Conservation (phyloP, 352 stramenopile species). For the Phytophthora foliorum region DNA sequence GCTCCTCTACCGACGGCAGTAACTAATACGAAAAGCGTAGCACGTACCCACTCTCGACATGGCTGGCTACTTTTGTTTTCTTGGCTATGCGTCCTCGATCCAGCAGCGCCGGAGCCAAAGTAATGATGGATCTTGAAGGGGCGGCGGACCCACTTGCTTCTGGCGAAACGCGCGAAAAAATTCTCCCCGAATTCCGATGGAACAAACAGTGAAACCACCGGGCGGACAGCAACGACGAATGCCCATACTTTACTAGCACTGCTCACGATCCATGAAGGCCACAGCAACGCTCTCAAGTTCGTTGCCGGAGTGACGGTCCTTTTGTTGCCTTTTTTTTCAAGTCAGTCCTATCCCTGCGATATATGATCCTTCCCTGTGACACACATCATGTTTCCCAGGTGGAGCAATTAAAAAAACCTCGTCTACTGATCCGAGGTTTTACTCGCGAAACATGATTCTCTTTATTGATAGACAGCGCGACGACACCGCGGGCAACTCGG, state of each 20-base stretch:
- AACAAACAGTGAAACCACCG: slow-evolving; percentile 10
- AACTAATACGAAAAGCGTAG: not conserved
- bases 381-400: not conserved
- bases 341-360: not conserved
- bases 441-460: slow-evolving; percentile 9
- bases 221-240: slow-evolving; percentile 2
- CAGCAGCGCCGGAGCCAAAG: not conserved
- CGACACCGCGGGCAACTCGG: slow-evolving; percentile 26
- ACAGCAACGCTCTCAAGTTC: not conserved
- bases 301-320: slow-evolving; percentile 15
- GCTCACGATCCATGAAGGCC: not conserved
- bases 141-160: not conserved
- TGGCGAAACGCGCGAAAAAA: not conserved
- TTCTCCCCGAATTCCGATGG: not conserved
- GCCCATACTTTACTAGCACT: not conserved
- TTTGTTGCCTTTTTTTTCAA: slow-evolving; percentile 18
- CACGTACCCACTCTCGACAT: slow-evolving; percentile 30
- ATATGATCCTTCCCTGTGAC: no score
- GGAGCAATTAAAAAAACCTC: not conserved
- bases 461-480: slow-evolving; percentile 46
- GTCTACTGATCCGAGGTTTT: not conserved
- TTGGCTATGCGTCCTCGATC: slow-evolving; percentile 1
- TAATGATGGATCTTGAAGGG: slow-evolving; percentile 27
- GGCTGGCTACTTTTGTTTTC: slow-evolving; percentile 5
- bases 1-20: slow-evolving; percentile 1